Conservation (phyloP, 345 rosid genomes). For the Syzygium jambos region DNA sequence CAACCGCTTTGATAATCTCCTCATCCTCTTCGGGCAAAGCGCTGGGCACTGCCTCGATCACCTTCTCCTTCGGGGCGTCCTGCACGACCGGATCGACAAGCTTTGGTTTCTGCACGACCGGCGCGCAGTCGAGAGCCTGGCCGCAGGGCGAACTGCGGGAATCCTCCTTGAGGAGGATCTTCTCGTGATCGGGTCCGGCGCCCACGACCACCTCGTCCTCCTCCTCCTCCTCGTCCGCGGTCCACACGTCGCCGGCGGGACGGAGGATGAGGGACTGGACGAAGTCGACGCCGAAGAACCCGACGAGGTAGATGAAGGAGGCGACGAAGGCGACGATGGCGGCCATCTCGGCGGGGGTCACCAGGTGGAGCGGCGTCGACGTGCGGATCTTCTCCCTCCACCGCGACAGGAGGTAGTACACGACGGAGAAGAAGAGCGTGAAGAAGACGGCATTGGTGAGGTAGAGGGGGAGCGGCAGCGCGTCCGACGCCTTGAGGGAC, state of each 20-base stretch:
- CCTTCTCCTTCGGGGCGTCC: not conserved
- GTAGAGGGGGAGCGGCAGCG: constrained; percentile 42
- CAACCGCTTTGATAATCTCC: constrained; percentile 36
- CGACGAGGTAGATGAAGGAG: constrained; percentile 48
- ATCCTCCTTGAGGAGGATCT: constrained; percentile 23
- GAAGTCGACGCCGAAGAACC: constrained; percentile 62
- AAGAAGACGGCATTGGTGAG: constrained; percentile 53
- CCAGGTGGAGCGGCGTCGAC: constrained; percentile 50
- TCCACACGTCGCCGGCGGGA: constrained; percentile 45
- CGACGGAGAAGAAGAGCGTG: constrained; percentile 54
- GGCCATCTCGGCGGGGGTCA: constrained; percentile 42
- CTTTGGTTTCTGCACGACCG: not conserved
- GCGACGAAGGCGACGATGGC: constrained; percentile 47
- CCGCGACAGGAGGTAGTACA: constrained; percentile 52
- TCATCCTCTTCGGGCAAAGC: constrained; percentile 33
- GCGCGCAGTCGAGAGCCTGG: constrained; percentile 38
- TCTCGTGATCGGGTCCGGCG: not conserved
- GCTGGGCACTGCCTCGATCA: constrained; percentile 2
- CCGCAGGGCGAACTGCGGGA: constrained; percentile 30
- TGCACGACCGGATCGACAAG: not conserved
- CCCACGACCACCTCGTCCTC: constrained; percentile 17
- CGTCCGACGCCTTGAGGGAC: constrained; percentile 30
- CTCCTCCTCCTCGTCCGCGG: constrained; percentile 25
- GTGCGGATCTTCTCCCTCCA: constrained; percentile 77
- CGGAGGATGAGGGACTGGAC: constrained; percentile 48